Base-by-base conservation (phyloP, 2,329 filamentous ascomycete genomes). In the Diaporthe velutina region DNA sequence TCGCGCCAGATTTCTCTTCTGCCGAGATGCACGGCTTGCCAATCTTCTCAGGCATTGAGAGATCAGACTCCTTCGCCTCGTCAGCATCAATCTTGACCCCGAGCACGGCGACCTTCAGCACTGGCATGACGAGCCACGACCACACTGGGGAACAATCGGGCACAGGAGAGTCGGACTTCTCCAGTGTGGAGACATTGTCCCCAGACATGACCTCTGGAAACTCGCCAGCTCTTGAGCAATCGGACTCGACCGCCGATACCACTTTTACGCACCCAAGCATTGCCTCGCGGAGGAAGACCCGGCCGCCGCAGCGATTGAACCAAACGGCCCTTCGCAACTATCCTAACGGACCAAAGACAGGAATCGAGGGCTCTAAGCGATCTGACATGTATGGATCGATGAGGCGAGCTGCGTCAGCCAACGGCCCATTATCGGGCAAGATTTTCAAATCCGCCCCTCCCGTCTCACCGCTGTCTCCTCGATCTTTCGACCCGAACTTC, bases 401-500 rank as follows among this genome's bases (percentile, higher is more conserved):
- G 82, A 86, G 88, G 33, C 86, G 89, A 55, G 89, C 90, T 57
- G 86, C 87, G 19, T 91, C 89, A 3, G 85, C 87, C 12, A 86
- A 85, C 5, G 87, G 88, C 8, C 81, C 78, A 66, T 80, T 85
- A 60, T 76, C 82, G 48, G 83, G 82, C 17, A 82, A 86, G 28
- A 84, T 88, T 19, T 84, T 86, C 66, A 88, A 88, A 77, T 78
- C 82, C 2, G 75, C 77, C 17, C 45, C 73, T 22, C 67, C 76
- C 13, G 77, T 80, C 1, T 84, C 83, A 4, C 85, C 85, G 0
- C 84, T 85, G 22, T 88, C 86, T 1, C 86, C 86, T 17, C 81
- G 86, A 75, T 82, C 81, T 76, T 84, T 86, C 64, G 87, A 87
- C 55, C 85, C 85, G 35, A 87, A 84, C 76, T 73, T 75, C 19